Percentiles rank a stretch among this genome's conserved stretches.
Conservation (phyloP, 805 yeast genomes). For the Brettanomyces bruxellensis region DNA sequence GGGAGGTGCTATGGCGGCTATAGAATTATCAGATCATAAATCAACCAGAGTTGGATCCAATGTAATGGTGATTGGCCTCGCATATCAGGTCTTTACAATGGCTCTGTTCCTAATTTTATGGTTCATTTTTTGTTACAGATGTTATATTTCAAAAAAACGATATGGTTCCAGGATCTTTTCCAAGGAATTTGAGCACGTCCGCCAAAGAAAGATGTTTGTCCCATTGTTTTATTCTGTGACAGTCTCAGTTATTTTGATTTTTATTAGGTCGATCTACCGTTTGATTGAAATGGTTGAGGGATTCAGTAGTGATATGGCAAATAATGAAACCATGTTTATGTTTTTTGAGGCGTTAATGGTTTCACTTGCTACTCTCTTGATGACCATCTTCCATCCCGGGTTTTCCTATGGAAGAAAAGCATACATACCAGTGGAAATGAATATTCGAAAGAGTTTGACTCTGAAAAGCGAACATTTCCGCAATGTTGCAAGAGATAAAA, state of each 20-base stretch:
- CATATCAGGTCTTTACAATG: slow-evolving; percentile 69
- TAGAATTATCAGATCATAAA: slow-evolving; percentile 25
- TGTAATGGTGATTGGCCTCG: slow-evolving; percentile 71
- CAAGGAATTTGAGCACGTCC: slow-evolving; percentile 25
- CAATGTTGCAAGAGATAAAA: background rate
- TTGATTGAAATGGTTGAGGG: slow-evolving; percentile 65
- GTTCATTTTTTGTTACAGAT: slow-evolving; percentile 34
- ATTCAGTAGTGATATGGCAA: slow-evolving; percentile 59
- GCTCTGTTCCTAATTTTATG: slow-evolving; percentile 44
- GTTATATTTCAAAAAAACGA: slow-evolving; percentile 20
- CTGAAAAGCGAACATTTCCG: slow-evolving; percentile 1
- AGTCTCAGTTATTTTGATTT: slow-evolving; percentile 44
- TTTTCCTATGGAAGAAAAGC: slow-evolving; percentile 32
- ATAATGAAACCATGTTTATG: slow-evolving; percentile 50
- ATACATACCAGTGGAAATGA: slow-evolving; percentile 12
- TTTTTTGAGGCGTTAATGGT: slow-evolving; percentile 58
- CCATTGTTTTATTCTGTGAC: slow-evolving; percentile 37
- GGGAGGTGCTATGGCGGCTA: slow-evolving; percentile 70
- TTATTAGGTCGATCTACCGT: slow-evolving; percentile 64
- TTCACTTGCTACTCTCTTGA: slow-evolving; percentile 34
- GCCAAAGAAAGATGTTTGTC: slow-evolving; percentile 29
- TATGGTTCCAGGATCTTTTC: slow-evolving; percentile 27
- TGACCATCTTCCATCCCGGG: slow-evolving; percentile 59
- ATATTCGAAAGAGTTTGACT: slow-evolving; percentile 2
- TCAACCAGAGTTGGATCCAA: slow-evolving; percentile 42